A percentile compares a stretch with the other conserved stretches of the same genome.
These are phyloP conservation scores for Elaeis guineensis DNA, from an alignment of 176 grass and related monocot species.

Conservation along the genomic window DNA sequence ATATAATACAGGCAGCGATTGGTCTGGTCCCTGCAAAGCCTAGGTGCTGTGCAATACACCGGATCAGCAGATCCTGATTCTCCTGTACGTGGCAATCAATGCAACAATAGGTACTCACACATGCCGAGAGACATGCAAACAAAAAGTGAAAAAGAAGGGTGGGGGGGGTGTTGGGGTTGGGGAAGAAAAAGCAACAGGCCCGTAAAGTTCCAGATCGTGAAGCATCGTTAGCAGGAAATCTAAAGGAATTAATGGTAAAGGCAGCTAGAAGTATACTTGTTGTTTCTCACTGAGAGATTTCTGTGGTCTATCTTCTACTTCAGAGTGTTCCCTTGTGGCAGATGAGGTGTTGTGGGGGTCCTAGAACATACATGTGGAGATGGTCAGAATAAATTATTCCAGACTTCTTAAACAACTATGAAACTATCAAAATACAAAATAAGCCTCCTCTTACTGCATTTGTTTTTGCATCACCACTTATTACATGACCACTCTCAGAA, in stretches of 20 bases:
- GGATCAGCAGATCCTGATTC: slow-evolving; percentile 95
- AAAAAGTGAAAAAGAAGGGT: no score
- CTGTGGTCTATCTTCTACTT: slow-evolving; percentile 88
- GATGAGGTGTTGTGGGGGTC: slow-evolving; percentile 46
- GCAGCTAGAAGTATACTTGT: slow-evolving; percentile 35
- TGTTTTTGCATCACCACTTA: slow-evolving; percentile 43
- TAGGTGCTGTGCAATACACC: slow-evolving; percentile 87
- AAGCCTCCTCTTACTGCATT: slow-evolving; percentile 44
- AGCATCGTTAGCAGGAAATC: slow-evolving; percentile 2
- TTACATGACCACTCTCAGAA: slow-evolving; percentile 54
- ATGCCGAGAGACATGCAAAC: no score
- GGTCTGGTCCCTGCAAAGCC: slow-evolving; percentile 77
- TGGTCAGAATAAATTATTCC: neutral
- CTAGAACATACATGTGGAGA: slow-evolving; percentile 32
- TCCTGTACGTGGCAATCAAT: slow-evolving; percentile 36
- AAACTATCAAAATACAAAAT: slow-evolving; percentile 6
- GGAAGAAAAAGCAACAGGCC: no score
- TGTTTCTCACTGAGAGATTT: slow-evolving; percentile 97
- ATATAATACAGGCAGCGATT: slow-evolving; percentile 90
- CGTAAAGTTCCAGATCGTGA: neutral
- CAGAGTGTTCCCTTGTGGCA: slow-evolving; percentile 61
- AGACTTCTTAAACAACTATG: neutral
- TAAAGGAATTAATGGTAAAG: neutral
- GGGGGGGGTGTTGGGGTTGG: no score
- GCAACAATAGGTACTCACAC: slow-evolving; percentile 1